Evolutionary conservation across 179 eudicot species (phyloP).

Genomic region (Pouteria campechiana): DNA sequence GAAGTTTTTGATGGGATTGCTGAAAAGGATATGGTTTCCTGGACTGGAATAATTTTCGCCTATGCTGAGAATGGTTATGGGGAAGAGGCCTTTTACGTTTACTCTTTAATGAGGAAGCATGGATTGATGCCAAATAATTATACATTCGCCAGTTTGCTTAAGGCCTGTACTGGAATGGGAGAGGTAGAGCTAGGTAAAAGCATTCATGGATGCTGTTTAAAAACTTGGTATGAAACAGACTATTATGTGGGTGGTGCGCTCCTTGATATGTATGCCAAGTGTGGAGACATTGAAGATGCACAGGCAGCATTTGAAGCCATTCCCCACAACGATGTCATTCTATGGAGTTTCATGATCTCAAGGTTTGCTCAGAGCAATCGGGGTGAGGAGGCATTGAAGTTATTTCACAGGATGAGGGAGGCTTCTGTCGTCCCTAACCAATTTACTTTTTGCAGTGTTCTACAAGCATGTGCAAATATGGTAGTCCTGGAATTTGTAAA

Average conservation of each 20-base stretch:
- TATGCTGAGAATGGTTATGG: conserved; percentile 42
- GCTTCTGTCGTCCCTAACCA: conserved; percentile 43
- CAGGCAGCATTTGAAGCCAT: conserved; percentile 37
- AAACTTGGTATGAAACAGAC: conserved; percentile 39
- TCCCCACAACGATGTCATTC: conserved; percentile 41
- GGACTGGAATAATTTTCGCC: conserved; percentile 63
- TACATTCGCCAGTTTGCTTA: conserved; percentile 50
- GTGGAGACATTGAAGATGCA: conserved; percentile 43
- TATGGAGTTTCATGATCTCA: conserved; percentile 69
- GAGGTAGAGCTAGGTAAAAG: conserved; percentile 24
- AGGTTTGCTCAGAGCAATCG: conserved; percentile 52
- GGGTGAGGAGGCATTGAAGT: conserved; percentile 30
- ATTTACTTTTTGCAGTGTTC: conserved; percentile 53
- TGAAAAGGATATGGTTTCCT: conserved; percentile 48
- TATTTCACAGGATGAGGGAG: conserved; percentile 49
- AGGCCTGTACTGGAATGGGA: conserved; percentile 53
- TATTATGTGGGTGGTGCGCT: conserved; percentile 43
- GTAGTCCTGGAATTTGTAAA: conserved; percentile 34
- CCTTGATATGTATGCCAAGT: conserved; percentile 51
- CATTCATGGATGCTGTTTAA: conserved; percentile 45
- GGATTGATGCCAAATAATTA: conserved; percentile 54
- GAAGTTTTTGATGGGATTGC: conserved; percentile 45
- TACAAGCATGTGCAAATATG: conserved; percentile 50
- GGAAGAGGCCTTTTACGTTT: conserved; percentile 27
- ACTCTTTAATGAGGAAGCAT: conserved; percentile 27